Base-by-base conservation (phyloP, 805 yeast genomes). In the Starmerella floris region DNA sequence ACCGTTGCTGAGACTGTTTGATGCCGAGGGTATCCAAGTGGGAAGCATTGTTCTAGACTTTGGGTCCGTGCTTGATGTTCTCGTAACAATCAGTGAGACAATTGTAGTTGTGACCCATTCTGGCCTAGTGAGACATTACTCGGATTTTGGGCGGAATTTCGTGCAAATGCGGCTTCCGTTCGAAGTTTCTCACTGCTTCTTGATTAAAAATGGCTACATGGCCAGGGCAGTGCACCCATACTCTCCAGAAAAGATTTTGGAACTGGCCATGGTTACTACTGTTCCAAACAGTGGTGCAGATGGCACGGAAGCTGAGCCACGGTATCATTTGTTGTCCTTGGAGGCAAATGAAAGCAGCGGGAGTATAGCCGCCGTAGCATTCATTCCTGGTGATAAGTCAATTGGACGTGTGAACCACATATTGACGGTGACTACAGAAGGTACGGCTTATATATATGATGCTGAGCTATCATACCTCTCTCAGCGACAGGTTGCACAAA, bases 91-190 rank as follows among this genome's bases (percentile, higher is more conserved):
- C 2, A 58, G 63, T 20, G 85, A 77, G 51, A 66, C 70, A 39
- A 63, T 83, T 37, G 59, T 77, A 10, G 72, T 79, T 11, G 70
- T 79, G 1, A 57, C 76, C 30, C 67, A 64, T 26, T 62, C 64
- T 39, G 79, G 79, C 5, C 64, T 61, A 23, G 71, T 68, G 21
- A 63, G 93, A 23, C 62, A 68, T 23, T 82, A 80, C 58, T 60
- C 66, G 33, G 85, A 81, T 52, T 74, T 79, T 48, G 72, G 73
- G 19, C 81, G 83, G 3, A 77, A 73, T 35, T 83, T 81, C 56
- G 66, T 67, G 37, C 56, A 51, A 22, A 9, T 47, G 17, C 35
- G 41, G 8, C 28, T 46, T 2, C 44, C 42, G 2, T 30, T 26
- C 5, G 42, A 32, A 1, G 23, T 41, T 16, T 28, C 17, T 6